phyloP scores from a whole-genome alignment of 2,329 filamentous ascomycete genomes.

The Arthrobotrys sphaeroides region DNA sequence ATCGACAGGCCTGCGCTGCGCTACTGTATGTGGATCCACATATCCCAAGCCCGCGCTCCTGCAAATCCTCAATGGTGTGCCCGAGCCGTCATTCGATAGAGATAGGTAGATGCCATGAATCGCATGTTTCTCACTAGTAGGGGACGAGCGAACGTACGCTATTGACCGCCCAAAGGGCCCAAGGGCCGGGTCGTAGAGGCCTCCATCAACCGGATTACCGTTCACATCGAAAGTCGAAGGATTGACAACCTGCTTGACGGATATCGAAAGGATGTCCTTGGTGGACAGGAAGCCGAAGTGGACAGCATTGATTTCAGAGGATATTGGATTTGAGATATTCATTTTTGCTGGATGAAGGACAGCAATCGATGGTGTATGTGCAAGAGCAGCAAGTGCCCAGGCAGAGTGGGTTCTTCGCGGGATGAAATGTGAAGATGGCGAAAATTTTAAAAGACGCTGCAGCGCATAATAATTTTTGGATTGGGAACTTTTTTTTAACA shows the following conservation, averaged over 20 bases:
- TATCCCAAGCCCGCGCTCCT: slow-evolving; percentile 5
- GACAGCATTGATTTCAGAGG: slow-evolving; percentile 83
- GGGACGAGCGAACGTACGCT: slow-evolving; percentile 68
- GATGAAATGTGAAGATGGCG: background rate
- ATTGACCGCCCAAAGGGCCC: slow-evolving; percentile 84
- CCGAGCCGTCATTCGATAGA: background rate
- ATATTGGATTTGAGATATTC: slow-evolving; percentile 82
- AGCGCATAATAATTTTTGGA: background rate
- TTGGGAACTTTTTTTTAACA: background rate
- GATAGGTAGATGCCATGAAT: background rate
- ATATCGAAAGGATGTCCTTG: slow-evolving; percentile 85
- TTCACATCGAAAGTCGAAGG: slow-evolving; percentile 94
- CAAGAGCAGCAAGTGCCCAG: background rate
- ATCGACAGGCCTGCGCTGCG: slow-evolving; percentile 22
- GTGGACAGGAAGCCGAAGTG: slow-evolving; percentile 87
- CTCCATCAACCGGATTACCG: slow-evolving; percentile 70
- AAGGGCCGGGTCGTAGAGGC: slow-evolving; percentile 89
- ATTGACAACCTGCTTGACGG: slow-evolving; percentile 93
- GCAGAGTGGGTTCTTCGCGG: background rate
- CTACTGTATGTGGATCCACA: slow-evolving; percentile 38
- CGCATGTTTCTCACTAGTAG: background rate
- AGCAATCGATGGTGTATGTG: background rate
- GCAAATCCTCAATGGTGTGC: no score
- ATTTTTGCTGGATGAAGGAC: slow-evolving; percentile 62
- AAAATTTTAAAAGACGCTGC: background rate